phyloP scores from a whole-genome alignment of 2,329 filamentous ascomycete genomes.

The Paraconiothyrium sp. region DNA sequence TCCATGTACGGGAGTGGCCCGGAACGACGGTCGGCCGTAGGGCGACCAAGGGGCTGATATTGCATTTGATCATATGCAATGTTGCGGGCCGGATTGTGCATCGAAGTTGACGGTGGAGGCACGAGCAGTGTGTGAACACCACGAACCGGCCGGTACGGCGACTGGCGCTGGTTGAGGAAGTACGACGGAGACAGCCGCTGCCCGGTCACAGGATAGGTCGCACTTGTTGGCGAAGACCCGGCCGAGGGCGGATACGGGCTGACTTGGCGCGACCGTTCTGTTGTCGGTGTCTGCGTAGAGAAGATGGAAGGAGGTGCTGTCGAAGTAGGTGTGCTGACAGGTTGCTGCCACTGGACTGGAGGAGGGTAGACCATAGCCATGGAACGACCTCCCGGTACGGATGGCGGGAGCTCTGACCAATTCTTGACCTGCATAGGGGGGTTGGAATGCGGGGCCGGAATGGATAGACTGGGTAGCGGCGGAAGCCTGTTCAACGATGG shows the following conservation, averaged over 20 bases:
- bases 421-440: conserved; percentile 50
- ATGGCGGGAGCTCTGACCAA: conserved; percentile 56
- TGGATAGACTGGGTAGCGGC: conserved; percentile 75
- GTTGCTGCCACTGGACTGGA: conserved; percentile 62
- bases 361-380: conserved; percentile 81
- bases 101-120: conserved; percentile 80
- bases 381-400: conserved; percentile 68
- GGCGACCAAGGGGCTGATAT: conserved; percentile 59
- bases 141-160: conserved; percentile 90
- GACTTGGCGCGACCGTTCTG: conserved; percentile 58
- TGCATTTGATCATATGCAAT: conserved; percentile 61
- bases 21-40: conserved; percentile 55
- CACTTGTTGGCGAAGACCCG: conserved; percentile 74
- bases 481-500: conserved; percentile 63
- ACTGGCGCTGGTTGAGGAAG: conserved; percentile 87
- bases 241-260: conserved; percentile 64
- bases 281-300: conserved; percentile 39
- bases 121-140: conserved; percentile 91
- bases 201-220: conserved; percentile 68
- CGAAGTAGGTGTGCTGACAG: conserved; percentile 50
- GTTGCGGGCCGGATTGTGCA: conserved; percentile 65
- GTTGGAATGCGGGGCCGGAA: conserved; percentile 61
- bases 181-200: conserved; percentile 84
- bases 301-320: conserved; percentile 37
- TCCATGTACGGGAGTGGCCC: conserved; percentile 58